A percentile compares a stretch with the other conserved stretches of the same genome.
Evolutionary conservation across 441 rosid species (phyloP).

Genomic region (Corymbia citriodora): DNA sequence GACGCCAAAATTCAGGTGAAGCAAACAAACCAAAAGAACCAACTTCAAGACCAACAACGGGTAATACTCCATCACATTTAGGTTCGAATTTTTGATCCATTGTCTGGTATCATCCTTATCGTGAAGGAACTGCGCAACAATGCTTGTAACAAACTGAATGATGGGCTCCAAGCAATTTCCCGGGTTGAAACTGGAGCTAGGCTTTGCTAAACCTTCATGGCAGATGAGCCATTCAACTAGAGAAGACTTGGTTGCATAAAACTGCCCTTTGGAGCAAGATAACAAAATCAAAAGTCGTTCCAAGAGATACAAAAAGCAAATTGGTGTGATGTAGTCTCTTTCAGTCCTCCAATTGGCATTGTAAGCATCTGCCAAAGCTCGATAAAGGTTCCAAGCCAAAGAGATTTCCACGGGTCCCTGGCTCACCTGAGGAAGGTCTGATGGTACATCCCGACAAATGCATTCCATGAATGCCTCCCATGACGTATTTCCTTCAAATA

Average conservation of each 20-base stretch:
- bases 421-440: not conserved
- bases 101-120: slow-evolving; percentile 1
- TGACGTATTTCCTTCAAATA: not conserved
- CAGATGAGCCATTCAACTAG: slow-evolving; percentile 25
- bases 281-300: slow-evolving; percentile 26
- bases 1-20: slow-evolving; percentile 24
- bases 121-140: slow-evolving; percentile 1
- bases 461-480: not conserved
- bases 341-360: slow-evolving; percentile 23
- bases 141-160: not conserved
- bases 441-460: not conserved
- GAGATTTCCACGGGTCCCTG: not conserved
- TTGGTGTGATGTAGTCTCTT: slow-evolving; percentile 29
- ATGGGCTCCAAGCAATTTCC: not conserved
- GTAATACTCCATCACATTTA: slow-evolving; percentile 4
- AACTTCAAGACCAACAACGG: slow-evolving; percentile 25
- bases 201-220: slow-evolving; percentile 1
- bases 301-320: slow-evolving; percentile 37
- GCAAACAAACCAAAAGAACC: slow-evolving; percentile 26
- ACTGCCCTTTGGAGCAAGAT: slow-evolving; percentile 7
- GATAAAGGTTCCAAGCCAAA: slow-evolving; percentile 3
- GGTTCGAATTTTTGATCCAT: slow-evolving; percentile 21
- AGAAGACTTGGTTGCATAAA: slow-evolving; percentile 23
- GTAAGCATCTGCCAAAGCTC: slow-evolving; percentile 28
- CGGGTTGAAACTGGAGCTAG: not conserved